These are phyloP conservation scores for Dipteronia dyeriana DNA, from an alignment of 345 rosid genomes.

Conservation along the genomic window DNA sequence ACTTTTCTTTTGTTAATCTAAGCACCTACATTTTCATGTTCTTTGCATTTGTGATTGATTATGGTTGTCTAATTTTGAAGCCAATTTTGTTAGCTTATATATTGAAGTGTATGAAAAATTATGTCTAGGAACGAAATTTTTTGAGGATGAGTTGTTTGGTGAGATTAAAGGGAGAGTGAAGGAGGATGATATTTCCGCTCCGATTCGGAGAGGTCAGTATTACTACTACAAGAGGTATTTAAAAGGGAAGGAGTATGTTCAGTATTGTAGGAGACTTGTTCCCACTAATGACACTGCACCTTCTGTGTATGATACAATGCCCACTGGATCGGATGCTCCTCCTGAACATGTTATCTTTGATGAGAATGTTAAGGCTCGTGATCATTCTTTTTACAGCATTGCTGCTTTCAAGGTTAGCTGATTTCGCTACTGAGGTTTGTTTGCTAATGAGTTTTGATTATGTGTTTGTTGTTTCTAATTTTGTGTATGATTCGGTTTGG, in stretches of 20 bases:
- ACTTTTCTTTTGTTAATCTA: too few relatives aligned
- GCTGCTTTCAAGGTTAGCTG: constrained; percentile 61
- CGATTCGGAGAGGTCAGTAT: constrained; percentile 65
- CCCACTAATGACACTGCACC: constrained; percentile 34
- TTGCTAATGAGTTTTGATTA: too few relatives aligned
- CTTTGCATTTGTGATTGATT: too few relatives aligned
- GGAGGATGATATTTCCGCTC: constrained; percentile 88
- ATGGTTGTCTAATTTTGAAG: too few relatives aligned
- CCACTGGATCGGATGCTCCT: constrained; percentile 69
- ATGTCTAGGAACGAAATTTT: too few relatives aligned
- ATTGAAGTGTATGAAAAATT: too few relatives aligned
- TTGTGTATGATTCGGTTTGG: neutral
- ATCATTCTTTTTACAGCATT: constrained; percentile 55
- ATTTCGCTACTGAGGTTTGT: too few relatives aligned
- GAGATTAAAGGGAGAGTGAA: constrained; percentile 81
- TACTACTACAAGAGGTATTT: constrained; percentile 69
- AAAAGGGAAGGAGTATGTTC: constrained; percentile 88
- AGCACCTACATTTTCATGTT: too few relatives aligned
- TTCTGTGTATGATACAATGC: constrained; percentile 75
- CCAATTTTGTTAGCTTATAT: too few relatives aligned
- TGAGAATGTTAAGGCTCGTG: constrained; percentile 77
- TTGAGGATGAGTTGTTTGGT: constrained; percentile 40
- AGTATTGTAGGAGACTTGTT: constrained; percentile 62
- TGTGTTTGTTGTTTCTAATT: neutral
- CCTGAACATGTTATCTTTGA: constrained; percentile 83